These are phyloP conservation scores for Trichophyton schoenleinii DNA, from an alignment of 2,329 filamentous ascomycete genomes.

Conservation along the genomic window DNA sequence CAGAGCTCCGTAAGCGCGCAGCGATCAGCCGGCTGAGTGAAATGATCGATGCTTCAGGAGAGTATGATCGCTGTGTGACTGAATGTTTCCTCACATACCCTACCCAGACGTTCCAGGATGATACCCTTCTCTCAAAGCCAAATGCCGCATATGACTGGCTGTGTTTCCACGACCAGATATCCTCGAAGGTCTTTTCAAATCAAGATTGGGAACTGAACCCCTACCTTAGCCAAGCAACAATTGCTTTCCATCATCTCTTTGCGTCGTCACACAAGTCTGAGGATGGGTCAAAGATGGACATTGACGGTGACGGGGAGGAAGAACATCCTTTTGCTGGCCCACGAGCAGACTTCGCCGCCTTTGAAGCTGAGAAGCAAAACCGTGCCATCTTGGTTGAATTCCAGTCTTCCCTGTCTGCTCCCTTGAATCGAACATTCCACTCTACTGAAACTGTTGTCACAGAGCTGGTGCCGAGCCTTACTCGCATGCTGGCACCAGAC, in stretches of 20 bases:
- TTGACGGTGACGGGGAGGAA: conserved; percentile 37
- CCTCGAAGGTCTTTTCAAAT: conserved; percentile 61
- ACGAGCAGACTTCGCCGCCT: conserved; percentile 66
- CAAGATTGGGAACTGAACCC: conserved; percentile 88
- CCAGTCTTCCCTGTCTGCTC: conserved; percentile 58
- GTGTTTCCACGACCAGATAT: conserved; percentile 77
- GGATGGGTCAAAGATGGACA: conserved; percentile 31
- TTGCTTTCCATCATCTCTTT: conserved; percentile 87
- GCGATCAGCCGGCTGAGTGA: conserved; percentile 48
- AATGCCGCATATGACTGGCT: conserved; percentile 85
- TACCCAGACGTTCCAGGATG: conserved; percentile 80
- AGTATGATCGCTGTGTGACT: conserved; percentile 48
- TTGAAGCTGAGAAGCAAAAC: conserved; percentile 70
- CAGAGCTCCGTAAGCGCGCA: conserved; percentile 46
- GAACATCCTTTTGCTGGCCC: conserved; percentile 67
- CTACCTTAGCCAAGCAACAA: conserved; percentile 73
- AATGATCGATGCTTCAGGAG: conserved; percentile 51
- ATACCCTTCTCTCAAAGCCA: conserved; percentile 80
- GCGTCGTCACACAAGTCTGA: conserved; percentile 53
- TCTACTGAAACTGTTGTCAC: conserved; percentile 63
- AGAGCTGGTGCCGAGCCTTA: conserved; percentile 73
- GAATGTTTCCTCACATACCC: conserved; percentile 81
- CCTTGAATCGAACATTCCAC: conserved; percentile 64
- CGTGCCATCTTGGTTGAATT: conserved; percentile 59
- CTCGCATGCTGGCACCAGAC: conserved; percentile 73